These are phyloP conservation scores for Penicillium concentricum DNA, from an alignment of 2,329 filamentous ascomycete genomes.

Conservation along the genomic window DNA sequence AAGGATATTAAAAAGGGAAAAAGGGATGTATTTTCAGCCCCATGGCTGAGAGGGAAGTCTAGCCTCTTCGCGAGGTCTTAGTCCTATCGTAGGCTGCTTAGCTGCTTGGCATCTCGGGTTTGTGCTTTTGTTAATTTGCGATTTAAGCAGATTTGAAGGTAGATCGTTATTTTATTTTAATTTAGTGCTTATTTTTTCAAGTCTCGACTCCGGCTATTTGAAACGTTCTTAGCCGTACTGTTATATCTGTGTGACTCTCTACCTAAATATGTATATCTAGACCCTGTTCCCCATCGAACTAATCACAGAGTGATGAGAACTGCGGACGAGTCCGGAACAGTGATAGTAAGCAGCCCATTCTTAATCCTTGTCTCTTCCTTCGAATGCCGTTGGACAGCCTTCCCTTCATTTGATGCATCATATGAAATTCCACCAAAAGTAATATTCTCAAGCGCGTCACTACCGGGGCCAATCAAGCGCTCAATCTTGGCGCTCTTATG, in stretches of 20 bases:
- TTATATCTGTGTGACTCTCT: background rate
- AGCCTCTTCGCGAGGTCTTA: background rate
- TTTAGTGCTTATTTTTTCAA: background rate
- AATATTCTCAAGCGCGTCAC: constrained; percentile 3
- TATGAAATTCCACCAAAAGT: constrained; percentile 19
- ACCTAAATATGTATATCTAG: background rate
- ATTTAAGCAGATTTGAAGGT: background rate
- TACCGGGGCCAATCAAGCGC: constrained; percentile 6
- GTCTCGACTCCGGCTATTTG: background rate
- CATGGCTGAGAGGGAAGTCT: background rate
- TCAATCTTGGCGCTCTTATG: background rate
- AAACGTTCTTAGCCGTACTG: background rate
- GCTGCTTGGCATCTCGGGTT: background rate
- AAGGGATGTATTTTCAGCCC: background rate
- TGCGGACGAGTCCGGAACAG: background rate
- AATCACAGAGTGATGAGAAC: too few species aligned
- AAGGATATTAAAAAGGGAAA: background rate
- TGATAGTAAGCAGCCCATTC: background rate
- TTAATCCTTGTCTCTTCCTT: background rate
- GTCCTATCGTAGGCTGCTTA: background rate
- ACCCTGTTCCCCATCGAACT: too few species aligned
- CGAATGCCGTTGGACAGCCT: constrained; percentile 6
- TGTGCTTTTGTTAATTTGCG: background rate
- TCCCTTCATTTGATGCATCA: constrained; percentile 18
- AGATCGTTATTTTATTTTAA: background rate